A percentile compares a stretch with the other conserved stretches of the same genome.
Evolutionary conservation across 768 basidiomycete genomes (phyloP).

Genomic region (Tricholomella constricta): DNA sequence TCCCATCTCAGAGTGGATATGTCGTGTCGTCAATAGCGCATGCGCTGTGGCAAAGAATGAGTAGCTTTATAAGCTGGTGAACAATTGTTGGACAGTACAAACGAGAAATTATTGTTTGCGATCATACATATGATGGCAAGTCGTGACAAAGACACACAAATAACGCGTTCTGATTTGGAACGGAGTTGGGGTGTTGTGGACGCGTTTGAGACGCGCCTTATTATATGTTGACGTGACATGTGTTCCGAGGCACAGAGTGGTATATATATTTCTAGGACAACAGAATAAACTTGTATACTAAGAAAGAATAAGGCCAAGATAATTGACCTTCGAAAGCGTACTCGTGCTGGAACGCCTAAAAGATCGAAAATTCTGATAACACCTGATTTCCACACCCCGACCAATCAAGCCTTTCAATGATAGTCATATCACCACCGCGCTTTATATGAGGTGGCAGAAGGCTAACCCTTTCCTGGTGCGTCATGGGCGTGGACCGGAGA

Average conservation of each 20-base stretch:
- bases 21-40: neutral
- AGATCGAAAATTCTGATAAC: neutral
- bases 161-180: too few relatives aligned
- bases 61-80: neutral
- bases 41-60: neutral
- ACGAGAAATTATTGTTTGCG: too few relatives aligned
- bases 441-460: neutral
- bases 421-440: neutral
- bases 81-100: neutral
- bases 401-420: neutral
- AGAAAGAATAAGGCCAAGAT: too few relatives aligned
- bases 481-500: neutral
- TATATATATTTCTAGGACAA: too few relatives aligned
- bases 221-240: too few relatives aligned
- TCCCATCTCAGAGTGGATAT: slow-evolving; percentile 58
- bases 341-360: neutral
- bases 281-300: too few relatives aligned
- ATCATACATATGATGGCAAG: neutral
- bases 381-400: neutral
- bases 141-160: slow-evolving; percentile 5
- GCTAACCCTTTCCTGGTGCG: neutral
- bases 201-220: too few relatives aligned
- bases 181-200: too few relatives aligned
- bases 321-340: too few relatives aligned
- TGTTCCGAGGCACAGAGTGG: too few relatives aligned